Percentiles rank a stretch among this genome's conserved stretches.
Conservation (phyloP, 176 grass and related monocot species). For the Oryza nivara region DNA sequence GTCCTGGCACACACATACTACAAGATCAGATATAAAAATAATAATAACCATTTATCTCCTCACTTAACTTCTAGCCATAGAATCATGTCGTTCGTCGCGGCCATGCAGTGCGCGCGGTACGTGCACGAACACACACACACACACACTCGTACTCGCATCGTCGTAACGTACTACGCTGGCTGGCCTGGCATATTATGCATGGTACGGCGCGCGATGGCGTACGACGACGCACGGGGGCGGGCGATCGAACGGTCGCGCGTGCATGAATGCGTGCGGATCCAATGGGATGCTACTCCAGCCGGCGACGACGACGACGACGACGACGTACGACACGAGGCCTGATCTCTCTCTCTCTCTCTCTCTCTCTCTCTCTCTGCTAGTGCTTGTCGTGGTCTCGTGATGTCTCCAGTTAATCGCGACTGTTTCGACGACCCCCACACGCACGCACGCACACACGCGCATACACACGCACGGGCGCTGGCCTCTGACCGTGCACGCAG, state of each 20-base stretch:
- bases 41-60: no score
- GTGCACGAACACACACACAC: not conserved
- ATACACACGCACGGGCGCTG: constrained; percentile 8
- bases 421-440: constrained; percentile 22
- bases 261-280: not conserved
- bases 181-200: no score
- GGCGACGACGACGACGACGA: no score
- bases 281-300: not conserved
- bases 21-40: no score
- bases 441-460: not conserved
- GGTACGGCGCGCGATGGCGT: no score
- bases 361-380: not conserved
- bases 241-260: not conserved
- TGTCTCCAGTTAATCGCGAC: constrained; percentile 17
- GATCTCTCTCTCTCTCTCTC: not conserved
- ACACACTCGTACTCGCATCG: no score
- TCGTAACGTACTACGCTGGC: no score
- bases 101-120: not conserved
- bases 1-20: not conserved
- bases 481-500: not conserved
- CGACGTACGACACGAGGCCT: no score
- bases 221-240: not conserved
- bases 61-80: no score
- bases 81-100: not conserved
- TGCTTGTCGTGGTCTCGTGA: not conserved